Evolutionary conservation across 2,329 filamentous ascomycete species (phyloP), one percentile per base, ranked within the genome.

Genomic region (Ophiosphaerella narmari): DNA sequence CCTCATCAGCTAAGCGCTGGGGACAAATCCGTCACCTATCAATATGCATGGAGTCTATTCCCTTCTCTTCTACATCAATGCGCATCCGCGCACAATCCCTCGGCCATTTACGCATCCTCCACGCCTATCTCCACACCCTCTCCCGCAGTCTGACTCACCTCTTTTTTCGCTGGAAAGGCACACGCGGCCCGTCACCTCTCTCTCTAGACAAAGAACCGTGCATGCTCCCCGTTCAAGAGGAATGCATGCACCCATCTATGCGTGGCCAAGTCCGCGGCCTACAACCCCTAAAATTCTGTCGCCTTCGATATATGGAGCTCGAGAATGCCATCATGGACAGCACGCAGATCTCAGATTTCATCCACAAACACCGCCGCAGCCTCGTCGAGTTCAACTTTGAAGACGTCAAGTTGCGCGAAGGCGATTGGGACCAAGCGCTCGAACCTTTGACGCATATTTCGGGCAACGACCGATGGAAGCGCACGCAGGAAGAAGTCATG

Each of bases 371-470:
- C 73, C 81, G 84, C 26, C 77, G 78, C 47, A 87, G 85, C 0
- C 83, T 95, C 39, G 80, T 82, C 56, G 88, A 93, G 66, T 90
- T 93, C 66, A 86, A 91, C 68, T 91, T 95, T 70, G 86, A 91
- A 67, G 86, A 89, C 55, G 86, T 92, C 14, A 78, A 82, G 26
- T 80, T 96, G 37, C 80, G 85, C 43, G 81, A 83, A 52, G 90
- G 88, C 24, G 87, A 80, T 49, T 96, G 90, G 90, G 88, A 94
- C 50, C 87, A 91, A 26, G 90, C 90, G 0, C 81, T 96, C n/a
- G 83, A 85, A 34, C 88, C 89, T 1, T 76, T 95, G 48, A 84
- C 82, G 23, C 59, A 65, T 65, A 78, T 66, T 41, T 69, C 70
- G 9, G 67, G 72, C 43, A 63, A 65, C 70, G 74, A 77, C 55